Evolutionary conservation across 768 basidiomycete genomes (phyloP).

Genomic region (Multifurca ochricompacta): DNA sequence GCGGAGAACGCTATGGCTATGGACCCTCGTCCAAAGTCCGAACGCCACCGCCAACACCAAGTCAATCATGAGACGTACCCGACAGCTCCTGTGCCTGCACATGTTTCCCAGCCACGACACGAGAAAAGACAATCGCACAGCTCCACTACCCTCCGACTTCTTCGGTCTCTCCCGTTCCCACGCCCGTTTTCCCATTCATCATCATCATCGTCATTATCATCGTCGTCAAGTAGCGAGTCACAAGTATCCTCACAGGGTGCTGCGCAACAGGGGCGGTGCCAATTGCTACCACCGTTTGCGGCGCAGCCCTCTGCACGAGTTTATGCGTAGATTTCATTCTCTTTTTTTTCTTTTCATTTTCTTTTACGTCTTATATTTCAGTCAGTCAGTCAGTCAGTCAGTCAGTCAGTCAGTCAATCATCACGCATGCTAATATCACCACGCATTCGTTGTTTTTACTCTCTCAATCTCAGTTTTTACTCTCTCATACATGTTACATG

Average conservation of each 20-base stretch:
- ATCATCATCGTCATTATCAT: neutral
- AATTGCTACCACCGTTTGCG: slow-evolving; percentile 14
- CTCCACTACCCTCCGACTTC: slow-evolving; percentile 16
- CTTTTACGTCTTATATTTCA: neutral
- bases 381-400: too few species aligned
- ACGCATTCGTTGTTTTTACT: too few species aligned
- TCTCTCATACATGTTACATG: too few species aligned
- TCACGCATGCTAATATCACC: neutral
- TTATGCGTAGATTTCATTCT: slow-evolving; percentile 10
- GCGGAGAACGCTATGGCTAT: neutral
- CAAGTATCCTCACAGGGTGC: neutral
- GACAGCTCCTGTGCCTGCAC: neutral
- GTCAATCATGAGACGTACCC: neutral
- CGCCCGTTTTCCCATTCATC: slow-evolving; percentile 5
- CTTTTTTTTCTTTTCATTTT: neutral
- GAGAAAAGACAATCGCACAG: slow-evolving; percentile 6
- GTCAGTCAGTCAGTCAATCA: too few species aligned
- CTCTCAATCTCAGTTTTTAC: too few species aligned
- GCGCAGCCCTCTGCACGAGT: slow-evolving; percentile 15
- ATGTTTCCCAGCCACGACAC: slow-evolving; percentile 3
- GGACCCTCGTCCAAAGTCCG: slow-evolving; percentile 1
- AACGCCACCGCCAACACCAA: neutral
- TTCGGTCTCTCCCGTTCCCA: slow-evolving; percentile 18
- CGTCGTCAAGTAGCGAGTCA: slow-evolving; percentile 2
- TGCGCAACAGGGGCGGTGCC: slow-evolving; percentile 12